Evolutionary conservation across 169 alveolate genomes (phyloP).

Genomic region (Toxoplasma gondii): DNA sequence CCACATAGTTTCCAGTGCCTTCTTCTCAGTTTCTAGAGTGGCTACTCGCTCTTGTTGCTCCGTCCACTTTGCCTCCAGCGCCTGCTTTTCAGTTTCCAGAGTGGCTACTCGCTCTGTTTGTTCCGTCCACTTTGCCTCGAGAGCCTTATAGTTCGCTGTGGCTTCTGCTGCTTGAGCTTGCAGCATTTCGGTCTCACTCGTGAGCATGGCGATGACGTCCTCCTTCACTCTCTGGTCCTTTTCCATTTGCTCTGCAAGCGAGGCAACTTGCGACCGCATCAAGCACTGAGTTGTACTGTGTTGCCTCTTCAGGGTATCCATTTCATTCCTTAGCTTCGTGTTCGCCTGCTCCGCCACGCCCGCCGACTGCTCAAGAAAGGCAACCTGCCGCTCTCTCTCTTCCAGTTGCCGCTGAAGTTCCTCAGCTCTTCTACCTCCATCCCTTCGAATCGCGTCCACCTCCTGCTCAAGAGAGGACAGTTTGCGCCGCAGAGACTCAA

Average conservation of each 20-base stretch:
- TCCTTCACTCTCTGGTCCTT: neutral
- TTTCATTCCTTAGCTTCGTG: neutral
- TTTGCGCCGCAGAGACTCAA: neutral
- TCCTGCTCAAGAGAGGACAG: neutral
- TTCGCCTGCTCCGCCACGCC: neutral
- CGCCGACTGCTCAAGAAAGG: neutral
- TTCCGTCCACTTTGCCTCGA: neutral
- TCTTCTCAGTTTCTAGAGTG: neutral
- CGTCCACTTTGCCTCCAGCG: neutral
- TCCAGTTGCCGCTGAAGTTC: neutral
- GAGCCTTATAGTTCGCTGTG: neutral
- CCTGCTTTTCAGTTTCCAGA: neutral
- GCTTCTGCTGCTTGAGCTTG: neutral
- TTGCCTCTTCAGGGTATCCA: neutral
- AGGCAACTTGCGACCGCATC: constrained; percentile 15
- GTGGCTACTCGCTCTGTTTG: neutral
- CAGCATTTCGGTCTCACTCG: neutral
- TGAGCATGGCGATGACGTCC: neutral
- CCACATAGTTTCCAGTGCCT: neutral
- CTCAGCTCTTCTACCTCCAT: neutral
- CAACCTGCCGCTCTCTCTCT: neutral
- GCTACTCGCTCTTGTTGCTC: neutral
- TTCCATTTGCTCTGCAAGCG: constrained; percentile 20
- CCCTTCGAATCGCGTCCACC: neutral
- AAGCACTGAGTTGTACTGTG: neutral